Conservation (phyloP, 1,284 basidiomycete species). For the Agaricales sp. region DNA sequence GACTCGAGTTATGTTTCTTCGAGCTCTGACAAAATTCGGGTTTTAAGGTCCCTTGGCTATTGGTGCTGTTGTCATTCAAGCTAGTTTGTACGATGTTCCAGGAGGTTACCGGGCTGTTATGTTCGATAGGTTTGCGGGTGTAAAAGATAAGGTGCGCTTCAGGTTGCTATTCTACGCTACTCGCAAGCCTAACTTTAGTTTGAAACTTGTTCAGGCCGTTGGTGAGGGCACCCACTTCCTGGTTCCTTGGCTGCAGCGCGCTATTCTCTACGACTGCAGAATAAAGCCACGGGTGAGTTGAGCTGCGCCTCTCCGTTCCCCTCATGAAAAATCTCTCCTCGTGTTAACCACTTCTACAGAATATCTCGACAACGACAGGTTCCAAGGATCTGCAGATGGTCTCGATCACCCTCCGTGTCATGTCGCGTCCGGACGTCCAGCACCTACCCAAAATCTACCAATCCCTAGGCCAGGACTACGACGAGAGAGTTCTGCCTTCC, state of each 20-base stretch:
- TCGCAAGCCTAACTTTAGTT: neutral
- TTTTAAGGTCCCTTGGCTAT: slow-evolving; percentile 65
- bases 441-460: slow-evolving; percentile 95
- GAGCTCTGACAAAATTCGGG: slow-evolving; percentile 7
- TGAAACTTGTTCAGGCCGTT: slow-evolving; percentile 46
- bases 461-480: slow-evolving; percentile 90
- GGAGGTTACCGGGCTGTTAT: slow-evolving; percentile 94
- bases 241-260: slow-evolving; percentile 90
- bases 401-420: slow-evolving; percentile 90
- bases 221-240: slow-evolving; percentile 97
- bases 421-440: slow-evolving; percentile 85
- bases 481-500: slow-evolving; percentile 89
- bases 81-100: slow-evolving; percentile 87
- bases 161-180: neutral
- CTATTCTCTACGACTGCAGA: slow-evolving; percentile 95
- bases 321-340: slow-evolving; percentile 5
- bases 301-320: slow-evolving; percentile 4
- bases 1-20: neutral
- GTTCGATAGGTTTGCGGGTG: slow-evolving; percentile 97
- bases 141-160: slow-evolving; percentile 58
- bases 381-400: slow-evolving; percentile 99
- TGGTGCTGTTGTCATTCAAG: slow-evolving; percentile 55
- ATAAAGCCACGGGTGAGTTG: slow-evolving; percentile 84
- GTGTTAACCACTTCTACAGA: slow-evolving; percentile 33
- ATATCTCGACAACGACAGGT: slow-evolving; percentile 94